These are phyloP conservation scores for Ceratobasidium sp. DNA, from an alignment of 1,284 basidiomycete genomes.

Conservation along the genomic window DNA sequence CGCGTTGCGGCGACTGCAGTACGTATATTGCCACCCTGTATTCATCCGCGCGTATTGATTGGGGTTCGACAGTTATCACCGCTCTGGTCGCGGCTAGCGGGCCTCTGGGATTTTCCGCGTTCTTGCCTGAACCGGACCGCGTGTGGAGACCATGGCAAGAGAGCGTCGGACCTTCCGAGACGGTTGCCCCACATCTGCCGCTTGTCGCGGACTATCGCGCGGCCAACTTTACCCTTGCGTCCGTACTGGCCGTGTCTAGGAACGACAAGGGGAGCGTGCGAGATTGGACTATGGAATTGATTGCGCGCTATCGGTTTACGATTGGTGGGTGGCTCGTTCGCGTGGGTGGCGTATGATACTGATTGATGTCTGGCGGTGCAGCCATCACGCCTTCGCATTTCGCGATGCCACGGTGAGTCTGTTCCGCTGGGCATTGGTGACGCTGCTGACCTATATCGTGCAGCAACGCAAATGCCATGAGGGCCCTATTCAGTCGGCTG, in stretches of 20 bases:
- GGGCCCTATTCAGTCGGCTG: conserved; percentile 22
- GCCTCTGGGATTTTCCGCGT: conserved; percentile 40
- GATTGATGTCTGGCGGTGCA: not conserved
- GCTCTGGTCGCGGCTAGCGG: conserved; percentile 45
- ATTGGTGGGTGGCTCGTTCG: conserved; percentile 44
- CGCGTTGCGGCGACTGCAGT: conserved; percentile 37
- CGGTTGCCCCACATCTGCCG: conserved; percentile 33
- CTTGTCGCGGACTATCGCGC: conserved; percentile 39
- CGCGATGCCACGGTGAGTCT: conserved; percentile 20
- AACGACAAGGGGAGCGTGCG: conserved; percentile 37
- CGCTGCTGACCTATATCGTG: not conserved
- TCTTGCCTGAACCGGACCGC: conserved; percentile 38
- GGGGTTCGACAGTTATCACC: conserved; percentile 32
- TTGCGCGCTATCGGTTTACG: conserved; percentile 48
- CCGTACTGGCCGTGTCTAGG: conserved; percentile 18
- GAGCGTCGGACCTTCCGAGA: conserved; percentile 14
- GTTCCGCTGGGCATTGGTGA: not conserved
- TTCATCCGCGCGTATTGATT: not conserved
- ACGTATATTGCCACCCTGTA: conserved; percentile 4
- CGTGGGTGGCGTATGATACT: conserved; percentile 2
- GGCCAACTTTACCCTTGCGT: conserved; percentile 43
- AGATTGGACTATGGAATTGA: conserved; percentile 43
- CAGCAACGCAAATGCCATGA: conserved; percentile 32
- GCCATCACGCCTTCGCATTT: conserved; percentile 38
- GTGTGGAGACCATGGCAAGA: conserved; percentile 20